A percentile compares a stretch with the other conserved stretches of the same genome.
These are phyloP conservation scores for Trichoderma sp. DNA, from an alignment of 2,329 filamentous ascomycete genomes.

Conservation along the genomic window DNA sequence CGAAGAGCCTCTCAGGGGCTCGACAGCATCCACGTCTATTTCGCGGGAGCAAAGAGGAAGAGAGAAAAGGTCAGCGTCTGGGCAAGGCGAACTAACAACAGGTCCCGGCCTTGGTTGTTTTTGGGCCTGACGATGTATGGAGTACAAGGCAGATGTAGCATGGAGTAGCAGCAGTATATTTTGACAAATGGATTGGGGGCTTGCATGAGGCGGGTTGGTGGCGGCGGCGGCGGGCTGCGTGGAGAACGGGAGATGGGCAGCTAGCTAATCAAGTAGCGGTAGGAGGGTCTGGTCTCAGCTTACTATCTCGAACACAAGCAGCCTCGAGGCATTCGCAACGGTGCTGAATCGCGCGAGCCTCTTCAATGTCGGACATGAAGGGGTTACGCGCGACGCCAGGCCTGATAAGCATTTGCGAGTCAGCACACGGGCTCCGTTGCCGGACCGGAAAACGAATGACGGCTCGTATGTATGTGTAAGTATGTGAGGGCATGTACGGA, in stretches of 20 bases:
- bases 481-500: conserved; percentile 6
- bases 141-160: conserved; percentile 16
- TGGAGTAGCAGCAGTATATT: neutral
- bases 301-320: conserved; percentile 46
- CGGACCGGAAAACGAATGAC: neutral
- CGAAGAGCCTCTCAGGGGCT: conserved; percentile 33
- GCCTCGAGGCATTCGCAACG: conserved; percentile 60
- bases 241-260: conserved; percentile 21
- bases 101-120: neutral
- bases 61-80: conserved; percentile 7
- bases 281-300: conserved; percentile 24
- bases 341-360: conserved; percentile 58
- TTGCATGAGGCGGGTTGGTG: conserved; percentile 18
- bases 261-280: conserved; percentile 22
- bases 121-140: conserved; percentile 18
- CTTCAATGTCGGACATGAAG: conserved; percentile 56
- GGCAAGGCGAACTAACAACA: conserved; percentile 7
- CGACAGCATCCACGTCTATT: conserved; percentile 36
- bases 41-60: neutral
- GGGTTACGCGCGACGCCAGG: conserved; percentile 36
- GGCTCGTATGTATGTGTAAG: conserved; percentile 2
- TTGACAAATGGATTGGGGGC: conserved; percentile 15
- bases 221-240: conserved; percentile 19
- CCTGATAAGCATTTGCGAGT: conserved; percentile 27
- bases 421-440: conserved; percentile 19